A percentile compares a stretch with the other conserved stretches of the same genome.
phyloP scores from a whole-genome alignment of 179 eudicot species.

The Corrigiola litoralis region DNA sequence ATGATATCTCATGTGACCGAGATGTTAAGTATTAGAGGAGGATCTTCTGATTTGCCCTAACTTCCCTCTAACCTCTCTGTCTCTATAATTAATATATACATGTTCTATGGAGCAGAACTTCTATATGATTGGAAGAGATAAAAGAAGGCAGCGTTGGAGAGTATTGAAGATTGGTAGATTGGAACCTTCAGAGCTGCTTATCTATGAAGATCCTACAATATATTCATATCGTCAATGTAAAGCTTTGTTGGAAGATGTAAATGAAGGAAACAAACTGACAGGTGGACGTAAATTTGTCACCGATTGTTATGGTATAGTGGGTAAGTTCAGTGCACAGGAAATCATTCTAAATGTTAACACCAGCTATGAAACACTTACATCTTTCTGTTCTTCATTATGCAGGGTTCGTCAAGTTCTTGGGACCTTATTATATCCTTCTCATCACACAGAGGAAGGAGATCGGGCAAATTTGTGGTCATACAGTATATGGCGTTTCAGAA shows the following conservation, averaged over 20 bases:
- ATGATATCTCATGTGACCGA: too few species aligned
- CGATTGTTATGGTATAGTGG: conserved; percentile 75
- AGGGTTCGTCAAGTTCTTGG: conserved; percentile 77
- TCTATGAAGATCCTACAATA: conserved; percentile 54
- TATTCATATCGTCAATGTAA: conserved; percentile 53
- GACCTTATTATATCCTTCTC: conserved; percentile 77
- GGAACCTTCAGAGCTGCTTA: conserved; percentile 50
- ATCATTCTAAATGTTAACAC: not conserved
- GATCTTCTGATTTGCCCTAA: not conserved
- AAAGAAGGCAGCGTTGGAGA: conserved; percentile 47
- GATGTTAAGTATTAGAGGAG: not conserved
- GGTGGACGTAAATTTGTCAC: conserved; percentile 77
- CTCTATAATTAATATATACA: not conserved
- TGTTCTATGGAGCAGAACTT: conserved; percentile 43
- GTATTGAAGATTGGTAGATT: conserved; percentile 63
- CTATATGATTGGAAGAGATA: conserved; percentile 64
- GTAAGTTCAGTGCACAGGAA: conserved; percentile 34
- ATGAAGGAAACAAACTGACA: conserved; percentile 53
- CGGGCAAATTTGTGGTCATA: conserved; percentile 74
- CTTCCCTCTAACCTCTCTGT: not conserved
- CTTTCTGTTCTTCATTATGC: not conserved
- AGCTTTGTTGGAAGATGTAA: conserved; percentile 41
- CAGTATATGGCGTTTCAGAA: conserved; percentile 59
- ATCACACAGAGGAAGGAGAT: conserved; percentile 72
- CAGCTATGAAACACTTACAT: not conserved